Base-by-base conservation (phyloP, 352 stramenopile species). In the Globisporangium cederbergense region DNA sequence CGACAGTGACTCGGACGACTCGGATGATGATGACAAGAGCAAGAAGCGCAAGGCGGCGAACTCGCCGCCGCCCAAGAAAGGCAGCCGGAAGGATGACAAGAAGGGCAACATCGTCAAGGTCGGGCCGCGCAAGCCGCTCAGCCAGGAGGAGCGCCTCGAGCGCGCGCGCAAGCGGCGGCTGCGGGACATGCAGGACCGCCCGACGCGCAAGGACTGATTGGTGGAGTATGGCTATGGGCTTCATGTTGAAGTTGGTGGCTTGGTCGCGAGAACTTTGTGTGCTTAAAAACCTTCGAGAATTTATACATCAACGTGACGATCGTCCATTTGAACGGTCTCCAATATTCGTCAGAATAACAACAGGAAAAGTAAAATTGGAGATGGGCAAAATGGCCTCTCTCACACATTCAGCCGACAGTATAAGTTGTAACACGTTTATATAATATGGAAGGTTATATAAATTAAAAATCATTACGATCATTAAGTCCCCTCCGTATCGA, bases 141-240 rank as follows among this genome's bases (percentile, higher is more conserved):
- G 72, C 4, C 81, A 91, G 54, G 82, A 88, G 59, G 73, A 91
- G 60, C 73, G 79, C 0, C 77, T 89, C 14, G 82, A 91, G 46
- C 75, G 82, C 7, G 82, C 82, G 22, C 72, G 78, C 16, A 91
- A 89, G 60, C 65, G 82, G 10, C 71, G 82, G 8, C 58, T 88
- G 51, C 65, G 80, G 2, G 82, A 91, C 58, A 91, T 91, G 82
- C 78, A 87, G 61, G 79, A 91, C 58, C 71, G 79, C 2, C 79
- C 82, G 16, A 84, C 74, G 11, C 72, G 82, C 8, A 89, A 89
- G 63, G 73, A 81, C 40, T 86, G 38, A 63, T 30, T 16, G 28
- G 22, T 2, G 2, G 43, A 30, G 16, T 42, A 9, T 13, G 20
- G 49, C 8, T n/a, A 47, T 45, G 3, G 38, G 22, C 20, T 36